Conservation (phyloP, 129 eudicot genomes). For the Flaveria bidentis region DNA sequence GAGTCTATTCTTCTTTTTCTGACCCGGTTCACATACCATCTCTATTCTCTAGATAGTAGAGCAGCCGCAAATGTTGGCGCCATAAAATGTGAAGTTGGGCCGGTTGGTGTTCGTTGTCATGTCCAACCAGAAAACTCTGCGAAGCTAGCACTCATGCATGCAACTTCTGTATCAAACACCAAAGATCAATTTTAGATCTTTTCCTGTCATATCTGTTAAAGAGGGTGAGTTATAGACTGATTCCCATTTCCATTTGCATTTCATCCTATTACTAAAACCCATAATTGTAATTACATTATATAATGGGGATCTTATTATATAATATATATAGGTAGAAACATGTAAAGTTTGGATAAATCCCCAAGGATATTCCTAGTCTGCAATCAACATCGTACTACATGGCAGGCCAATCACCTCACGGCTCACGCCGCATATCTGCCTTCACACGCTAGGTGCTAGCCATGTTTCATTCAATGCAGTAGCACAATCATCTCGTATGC, state of each 20-base stretch:
- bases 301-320: too few species aligned
- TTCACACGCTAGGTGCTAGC: constrained; percentile 60
- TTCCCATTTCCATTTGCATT: too few species aligned
- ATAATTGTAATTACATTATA: too few species aligned
- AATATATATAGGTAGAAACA: constrained; percentile 61
- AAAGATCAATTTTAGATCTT: constrained; percentile 50
- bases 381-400: constrained; percentile 85
- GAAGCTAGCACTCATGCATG: constrained; percentile 46
- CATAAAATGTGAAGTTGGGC: constrained; percentile 87
- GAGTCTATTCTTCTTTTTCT: constrained; percentile 84
- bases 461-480: constrained; percentile 70
- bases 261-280: too few species aligned
- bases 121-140: constrained; percentile 47
- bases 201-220: constrained; percentile 27
- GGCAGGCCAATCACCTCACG: constrained; percentile 76
- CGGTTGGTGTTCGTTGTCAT: constrained; percentile 75
- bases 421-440: constrained; percentile 78
- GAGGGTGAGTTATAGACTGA: too few species aligned
- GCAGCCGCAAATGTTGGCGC: constrained; percentile 80
- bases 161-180: constrained; percentile 42
- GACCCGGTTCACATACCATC: constrained; percentile 97
- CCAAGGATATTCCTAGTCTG: constrained; percentile 60
- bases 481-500: constrained; percentile 82
- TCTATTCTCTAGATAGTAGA: constrained; percentile 49
- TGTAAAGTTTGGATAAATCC: constrained; percentile 92